A percentile compares a stretch with the other conserved stretches of the same genome.
Evolutionary conservation across 2,329 filamentous ascomycete genomes (phyloP).

Genomic region (Pseudogymnoascus sp.): DNA sequence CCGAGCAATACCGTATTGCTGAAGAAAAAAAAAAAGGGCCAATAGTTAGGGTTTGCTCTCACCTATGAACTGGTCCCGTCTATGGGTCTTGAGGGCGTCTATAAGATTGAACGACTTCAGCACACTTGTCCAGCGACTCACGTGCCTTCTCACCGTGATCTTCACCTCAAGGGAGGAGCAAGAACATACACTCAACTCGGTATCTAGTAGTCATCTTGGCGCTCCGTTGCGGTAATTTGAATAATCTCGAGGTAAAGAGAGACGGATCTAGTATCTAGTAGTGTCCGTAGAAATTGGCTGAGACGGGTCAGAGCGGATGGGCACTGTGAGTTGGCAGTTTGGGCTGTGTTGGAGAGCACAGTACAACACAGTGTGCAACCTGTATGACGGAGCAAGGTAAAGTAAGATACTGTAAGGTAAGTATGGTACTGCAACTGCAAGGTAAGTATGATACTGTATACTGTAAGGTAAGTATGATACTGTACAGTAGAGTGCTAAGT

Average conservation of each 20-base stretch:
- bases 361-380: background rate
- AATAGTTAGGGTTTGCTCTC: constrained; percentile 20
- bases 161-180: background rate
- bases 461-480: background rate
- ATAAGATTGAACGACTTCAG: background rate
- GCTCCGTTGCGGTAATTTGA: background rate
- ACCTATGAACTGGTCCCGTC: constrained; percentile 83
- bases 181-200: constrained; percentile 63
- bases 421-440: background rate
- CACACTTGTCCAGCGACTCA: constrained; percentile 14
- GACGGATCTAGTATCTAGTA: background rate
- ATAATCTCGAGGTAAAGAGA: background rate
- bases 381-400: background rate
- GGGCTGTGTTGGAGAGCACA: background rate
- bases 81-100: constrained; percentile 74
- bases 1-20: background rate
- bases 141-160: constrained; percentile 1
- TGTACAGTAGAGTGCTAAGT: background rate
- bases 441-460: background rate
- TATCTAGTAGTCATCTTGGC: constrained; percentile 53
- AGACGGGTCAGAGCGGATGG: background rate
- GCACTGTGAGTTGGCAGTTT: constrained; percentile 3
- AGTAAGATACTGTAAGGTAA: background rate
- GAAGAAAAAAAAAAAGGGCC: background rate
- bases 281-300: background rate